Evolutionary conservation across 1,284 basidiomycete genomes (phyloP), one percentile per base, ranked within the genome.

Genomic region (Trichosporon sp.): DNA sequence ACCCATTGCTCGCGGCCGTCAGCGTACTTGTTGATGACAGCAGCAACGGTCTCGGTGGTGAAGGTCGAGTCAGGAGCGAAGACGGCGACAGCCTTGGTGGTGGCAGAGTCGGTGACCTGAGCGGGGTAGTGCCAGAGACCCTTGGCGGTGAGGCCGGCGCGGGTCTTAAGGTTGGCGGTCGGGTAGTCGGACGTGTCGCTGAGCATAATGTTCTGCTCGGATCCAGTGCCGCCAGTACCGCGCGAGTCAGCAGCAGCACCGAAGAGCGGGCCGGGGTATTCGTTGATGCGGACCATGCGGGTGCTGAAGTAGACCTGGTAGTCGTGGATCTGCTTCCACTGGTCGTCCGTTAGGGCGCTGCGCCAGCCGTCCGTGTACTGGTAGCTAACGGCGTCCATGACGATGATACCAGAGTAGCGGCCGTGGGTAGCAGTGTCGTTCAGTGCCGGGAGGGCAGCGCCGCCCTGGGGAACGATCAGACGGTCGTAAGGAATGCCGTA

Each of bases 261-360:
- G 33, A 56, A 63, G 34, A 13, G 21, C 9, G 49, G 34, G 8
- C 58, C 58, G 19, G 58, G 62, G 58, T 32, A 62, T 58, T 63
- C 62, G 58, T 63, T 63, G 57, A 63, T 63, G 14, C 62, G 62
- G 25, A 63, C 62, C 62, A 63, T 59, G 29, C 62, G 62, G 8
- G 33, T 58, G 21, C 25, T 19, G 62, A 56, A 63, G 21, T 13
- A 6, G 9, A 56, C 52, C 57, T 63, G 62, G 49, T 63, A 63
- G 34, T 54, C 32, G 34, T 27, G 13, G 29, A 63, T 4, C 19
- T 49, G 14, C 27, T 25, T 25, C 62, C 62, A 63, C 44, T 63
- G 62, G 25, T 37, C 58, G 46, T 49, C 36, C 11, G 57, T 59
- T 34, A 63, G 23, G 2, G 62, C 62, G 2, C 33, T 32, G 25